Base-by-base conservation (phyloP, 257 asterid genomes). In the Rubia yunnanensis region DNA sequence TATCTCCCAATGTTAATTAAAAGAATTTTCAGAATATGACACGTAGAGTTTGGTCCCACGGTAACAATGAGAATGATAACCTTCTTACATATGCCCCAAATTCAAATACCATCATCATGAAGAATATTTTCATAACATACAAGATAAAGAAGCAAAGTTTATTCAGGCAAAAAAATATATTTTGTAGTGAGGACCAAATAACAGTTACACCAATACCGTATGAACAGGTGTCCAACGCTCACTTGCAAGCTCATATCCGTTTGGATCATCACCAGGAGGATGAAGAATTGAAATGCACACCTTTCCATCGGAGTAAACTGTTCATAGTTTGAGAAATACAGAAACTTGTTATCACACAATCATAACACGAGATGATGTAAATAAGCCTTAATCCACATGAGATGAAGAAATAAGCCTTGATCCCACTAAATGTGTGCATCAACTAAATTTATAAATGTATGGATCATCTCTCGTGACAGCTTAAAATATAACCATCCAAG, bases 211-310 rank as follows among this genome's bases (percentile, higher is more conserved):
- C 18, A 60, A 70, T 90, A 94, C 99, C 83, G 99, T 94, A 82
- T 94, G 99, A 69, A 90, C 99, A 74, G 97, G 99, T 10, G 97
- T 82, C 99, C 99, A 94, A 24, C 99, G 94, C 74, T 94, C 99
- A 80, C 97, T 94, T 17, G 99, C 97, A 77, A 88, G 96, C 82
- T 94, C 99, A 71, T 90, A 94, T 50, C 97, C 99, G 30, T 86
- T 94, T 70, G 99, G 99, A 83, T 94, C 99, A 63, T 94, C 97
- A 3, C 99, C 99, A 26, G 99, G 97, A 0, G 97, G 96, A 70
- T 94, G 99, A 75, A 94, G 96, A 71, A 90, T 94, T 60, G 99
- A 94, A 65, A 94, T 90, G 82, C 99, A 94, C 66, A 94, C 99
- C 78, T 88, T 94, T 17, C 99, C 99, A 5, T 94, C 99, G n/a